Evolutionary conservation across 306 rosid species (phyloP).

Genomic region (Alnus rubra): DNA sequence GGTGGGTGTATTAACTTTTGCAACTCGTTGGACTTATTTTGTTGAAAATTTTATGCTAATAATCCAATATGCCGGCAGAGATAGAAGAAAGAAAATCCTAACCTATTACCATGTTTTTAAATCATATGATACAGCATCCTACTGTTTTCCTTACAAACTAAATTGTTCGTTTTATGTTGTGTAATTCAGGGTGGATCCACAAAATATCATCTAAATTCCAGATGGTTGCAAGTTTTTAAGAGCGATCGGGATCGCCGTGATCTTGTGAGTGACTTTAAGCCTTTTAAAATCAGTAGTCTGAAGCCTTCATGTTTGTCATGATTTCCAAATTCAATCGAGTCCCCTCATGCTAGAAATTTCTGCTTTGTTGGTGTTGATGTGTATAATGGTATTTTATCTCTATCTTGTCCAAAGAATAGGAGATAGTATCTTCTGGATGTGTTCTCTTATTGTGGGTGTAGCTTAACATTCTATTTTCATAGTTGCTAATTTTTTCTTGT

Average conservation of each 20-base stretch:
- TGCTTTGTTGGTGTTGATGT: neutral
- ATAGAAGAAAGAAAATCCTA: neutral
- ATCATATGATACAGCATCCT: neutral
- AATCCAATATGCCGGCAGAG: neutral
- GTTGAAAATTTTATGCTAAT: neutral
- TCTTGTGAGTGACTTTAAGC: constrained; percentile 56
- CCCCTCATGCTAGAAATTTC: neutral
- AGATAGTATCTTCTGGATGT: neutral
- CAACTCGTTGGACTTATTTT: neutral
- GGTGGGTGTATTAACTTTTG: neutral
- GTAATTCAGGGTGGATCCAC: constrained; percentile 84
- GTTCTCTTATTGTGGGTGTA: neutral
- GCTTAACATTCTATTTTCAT: neutral
- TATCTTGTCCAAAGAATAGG: neutral
- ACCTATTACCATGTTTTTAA: constrained; percentile 12
- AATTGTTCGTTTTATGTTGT: constrained; percentile 33
- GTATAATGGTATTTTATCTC: neutral
- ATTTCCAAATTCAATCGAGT: neutral
- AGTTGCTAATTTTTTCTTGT: neutral
- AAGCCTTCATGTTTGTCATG: constrained; percentile 3
- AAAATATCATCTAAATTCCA: constrained; percentile 80
- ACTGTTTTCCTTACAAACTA: constrained; percentile 7
- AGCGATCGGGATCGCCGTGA: constrained; percentile 95
- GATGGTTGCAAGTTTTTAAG: constrained; percentile 90
- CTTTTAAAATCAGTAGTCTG: constrained; percentile 12